phyloP scores from a whole-genome alignment of 2,329 filamentous ascomycete genomes.

The Fusarium virguliforme region DNA sequence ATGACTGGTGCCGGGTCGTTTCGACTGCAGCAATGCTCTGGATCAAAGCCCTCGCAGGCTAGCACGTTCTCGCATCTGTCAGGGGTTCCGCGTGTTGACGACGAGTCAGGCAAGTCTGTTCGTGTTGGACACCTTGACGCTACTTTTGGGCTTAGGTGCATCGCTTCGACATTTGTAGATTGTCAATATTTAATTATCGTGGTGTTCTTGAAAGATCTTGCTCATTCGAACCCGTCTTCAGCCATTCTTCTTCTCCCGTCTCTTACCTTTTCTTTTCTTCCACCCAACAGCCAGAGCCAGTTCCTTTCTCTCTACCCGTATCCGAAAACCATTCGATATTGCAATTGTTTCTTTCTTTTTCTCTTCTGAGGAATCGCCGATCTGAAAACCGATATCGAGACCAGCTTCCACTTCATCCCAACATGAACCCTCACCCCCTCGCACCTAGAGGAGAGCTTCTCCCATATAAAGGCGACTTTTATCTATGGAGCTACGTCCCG shows the following conservation, averaged over 20 bases:
- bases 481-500: conserved; percentile 57
- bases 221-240: no score
- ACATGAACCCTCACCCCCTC: background rate
- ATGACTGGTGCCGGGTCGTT: background rate
- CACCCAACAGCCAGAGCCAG: background rate
- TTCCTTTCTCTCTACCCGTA: no score
- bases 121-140: background rate
- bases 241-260: background rate
- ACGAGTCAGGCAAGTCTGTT: background rate
- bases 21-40: background rate
- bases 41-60: background rate
- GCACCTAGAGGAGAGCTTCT: conserved; percentile 15
- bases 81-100: background rate
- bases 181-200: background rate
- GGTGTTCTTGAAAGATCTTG: background rate
- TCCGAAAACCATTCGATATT: no score
- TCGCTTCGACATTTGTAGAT: background rate
- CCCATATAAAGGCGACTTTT: conserved; percentile 43
- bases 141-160: background rate
- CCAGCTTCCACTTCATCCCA: background rate
- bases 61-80: background rate
- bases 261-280: background rate
- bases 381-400: background rate
- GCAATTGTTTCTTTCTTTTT: no score
- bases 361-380: no score